Evolutionary conservation across 2,329 filamentous ascomycete genomes (phyloP), one percentile per base, ranked within the genome.

Genomic region (Aspergillus latus): DNA sequence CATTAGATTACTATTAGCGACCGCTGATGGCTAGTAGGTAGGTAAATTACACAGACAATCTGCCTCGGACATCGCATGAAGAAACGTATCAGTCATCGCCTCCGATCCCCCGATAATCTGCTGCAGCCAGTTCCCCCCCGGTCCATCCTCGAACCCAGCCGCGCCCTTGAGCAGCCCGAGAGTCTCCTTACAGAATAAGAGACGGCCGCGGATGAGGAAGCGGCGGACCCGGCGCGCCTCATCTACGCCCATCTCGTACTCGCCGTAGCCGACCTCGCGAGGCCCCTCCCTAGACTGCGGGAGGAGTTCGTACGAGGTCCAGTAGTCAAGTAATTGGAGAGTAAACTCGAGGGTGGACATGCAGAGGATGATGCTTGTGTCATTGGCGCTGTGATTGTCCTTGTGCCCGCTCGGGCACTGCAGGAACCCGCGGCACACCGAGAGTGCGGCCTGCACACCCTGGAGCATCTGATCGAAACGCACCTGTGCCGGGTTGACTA

Each of bases 381-480:
- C 65, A 32, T 54, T 44, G 36, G 26, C 26, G 28, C 67, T 56
- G 46, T 62, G 65, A 30, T 44, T 44, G 21, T 69, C 68, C 46
- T 72, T 73, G 21, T 61, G 59, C 21, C 72, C 73, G 49, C 59
- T 58, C 2, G 52, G 54, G 49, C 72, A 73, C 44, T 66, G 66
- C 13, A 73, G 49, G 48, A 71, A 72, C 8, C 62, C 55, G 16
- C 63, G 68, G 28, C 69, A 70, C 21, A 64, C 63, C 4, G 61
- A 63, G 29, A 73, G 65, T 7, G 70, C 66, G 3, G 65, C 58
- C 49, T 66, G 66, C 52, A 73, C 66, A 1, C 60, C 57, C 39
- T 72, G 68, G 36, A 74, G 64, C 40, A 66, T 67, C 40, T 70
- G 66, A 36, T 74, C 71, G 40, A 73, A 66, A 15, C 69, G 66